phyloP scores from a whole-genome alignment of 495 filamentous ascomycete genomes.

The Chaetomidium leptoderma region DNA sequence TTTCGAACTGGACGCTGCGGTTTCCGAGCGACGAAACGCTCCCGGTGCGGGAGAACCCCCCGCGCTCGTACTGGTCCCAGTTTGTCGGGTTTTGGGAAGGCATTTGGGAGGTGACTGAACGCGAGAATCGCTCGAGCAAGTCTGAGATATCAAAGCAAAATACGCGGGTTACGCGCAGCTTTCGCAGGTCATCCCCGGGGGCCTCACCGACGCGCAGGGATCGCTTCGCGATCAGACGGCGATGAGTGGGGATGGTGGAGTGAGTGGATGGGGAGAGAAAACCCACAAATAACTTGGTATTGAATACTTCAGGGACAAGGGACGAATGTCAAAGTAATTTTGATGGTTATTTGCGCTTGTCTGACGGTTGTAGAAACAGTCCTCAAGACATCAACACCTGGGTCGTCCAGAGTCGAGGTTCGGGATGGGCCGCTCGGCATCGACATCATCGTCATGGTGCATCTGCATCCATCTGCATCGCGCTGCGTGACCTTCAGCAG shows the following conservation, averaged over 20 bases:
- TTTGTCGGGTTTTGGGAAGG: conserved; percentile 45
- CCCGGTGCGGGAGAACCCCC: conserved; percentile 32
- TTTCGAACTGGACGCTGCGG: conserved; percentile 36
- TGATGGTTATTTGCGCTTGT: too few species aligned
- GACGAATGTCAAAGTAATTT: too few species aligned
- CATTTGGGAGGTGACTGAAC: conserved; percentile 18
- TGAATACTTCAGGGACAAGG: too few species aligned
- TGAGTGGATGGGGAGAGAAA: background rate
- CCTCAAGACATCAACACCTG: background rate
- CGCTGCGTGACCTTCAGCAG: background rate
- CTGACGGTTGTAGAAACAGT: too few species aligned
- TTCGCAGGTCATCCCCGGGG: background rate
- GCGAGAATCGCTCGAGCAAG: too few species aligned
- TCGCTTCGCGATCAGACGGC: background rate
- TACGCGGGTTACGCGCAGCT: background rate
- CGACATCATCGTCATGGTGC: conserved; percentile 8
- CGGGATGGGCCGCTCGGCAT: conserved; percentile 8
- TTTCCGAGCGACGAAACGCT: conserved; percentile 37
- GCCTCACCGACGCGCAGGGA: conserved; percentile 8
- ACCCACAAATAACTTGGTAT: too few species aligned
- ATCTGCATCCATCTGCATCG: background rate
- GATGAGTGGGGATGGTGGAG: conserved; percentile 9
- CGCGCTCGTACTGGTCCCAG: conserved; percentile 49
- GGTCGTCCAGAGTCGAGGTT: background rate
- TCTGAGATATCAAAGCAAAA: too few species aligned